Evolutionary conservation across 2,329 filamentous ascomycete genomes (phyloP).

Genomic region (Xylaria sp.): DNA sequence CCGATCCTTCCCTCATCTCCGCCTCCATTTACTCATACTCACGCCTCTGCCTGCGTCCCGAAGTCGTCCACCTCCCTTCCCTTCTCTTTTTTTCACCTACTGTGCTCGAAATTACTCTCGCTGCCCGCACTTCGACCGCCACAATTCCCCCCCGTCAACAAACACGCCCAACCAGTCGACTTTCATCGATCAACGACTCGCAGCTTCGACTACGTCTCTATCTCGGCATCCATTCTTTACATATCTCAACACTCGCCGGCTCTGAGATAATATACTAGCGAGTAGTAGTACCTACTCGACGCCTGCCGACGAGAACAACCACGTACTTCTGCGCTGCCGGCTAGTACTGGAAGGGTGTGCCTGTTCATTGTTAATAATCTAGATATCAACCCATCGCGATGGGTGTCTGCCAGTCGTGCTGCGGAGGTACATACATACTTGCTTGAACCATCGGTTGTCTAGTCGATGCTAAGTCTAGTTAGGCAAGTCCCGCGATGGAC

Average conservation of each 20-base stretch:
- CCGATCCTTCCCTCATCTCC: conserved; percentile 4
- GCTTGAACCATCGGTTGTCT: conserved; percentile 4
- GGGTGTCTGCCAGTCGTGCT: conserved; percentile 35
- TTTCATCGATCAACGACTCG: conserved; percentile 1
- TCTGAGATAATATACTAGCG: conserved; percentile 3
- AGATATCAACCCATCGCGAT: conserved; percentile 25
- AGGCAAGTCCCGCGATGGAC: conserved; percentile 74
- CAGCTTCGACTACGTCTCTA: not conserved
- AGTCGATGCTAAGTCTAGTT: conserved; percentile 29
- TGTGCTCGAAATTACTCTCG: not conserved
- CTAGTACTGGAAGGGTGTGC: not conserved
- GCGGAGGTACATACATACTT: conserved; percentile 30
- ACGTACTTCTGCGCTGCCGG: not conserved
- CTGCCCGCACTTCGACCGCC: not conserved
- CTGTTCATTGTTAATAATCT: conserved; percentile 7
- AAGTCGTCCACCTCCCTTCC: not conserved
- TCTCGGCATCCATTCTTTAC: conserved; percentile 1
- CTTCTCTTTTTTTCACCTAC: not conserved
- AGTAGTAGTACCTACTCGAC: not conserved
- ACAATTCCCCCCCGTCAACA: not conserved
- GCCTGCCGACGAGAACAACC: not conserved
- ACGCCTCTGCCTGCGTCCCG: not conserved
- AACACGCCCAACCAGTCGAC: conserved; percentile 6
- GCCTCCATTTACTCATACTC: not conserved
- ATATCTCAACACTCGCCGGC: not conserved